Percentiles rank a stretch among this genome's conserved stretches.
These are phyloP conservation scores for Rhizopus sp. DNA, from an alignment of 371 early-diverging fungal genomes.

Conservation along the genomic window DNA sequence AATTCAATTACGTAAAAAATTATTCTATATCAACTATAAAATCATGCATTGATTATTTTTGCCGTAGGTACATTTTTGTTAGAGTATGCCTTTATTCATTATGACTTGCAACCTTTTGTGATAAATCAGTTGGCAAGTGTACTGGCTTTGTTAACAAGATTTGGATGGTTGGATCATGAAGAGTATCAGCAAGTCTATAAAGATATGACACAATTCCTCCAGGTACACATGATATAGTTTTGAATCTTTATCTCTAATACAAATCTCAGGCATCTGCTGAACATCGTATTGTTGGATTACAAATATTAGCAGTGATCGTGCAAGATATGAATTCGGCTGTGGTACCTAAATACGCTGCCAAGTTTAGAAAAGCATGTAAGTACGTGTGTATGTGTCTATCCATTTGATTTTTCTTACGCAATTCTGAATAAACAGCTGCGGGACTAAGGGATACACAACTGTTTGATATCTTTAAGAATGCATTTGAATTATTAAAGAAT, in stretches of 20 bases:
- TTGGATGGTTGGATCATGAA: slow-evolving; percentile 76
- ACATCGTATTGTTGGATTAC: slow-evolving; percentile 63
- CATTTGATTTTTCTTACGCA: background rate
- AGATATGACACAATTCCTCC: slow-evolving; percentile 65
- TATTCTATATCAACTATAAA: background rate
- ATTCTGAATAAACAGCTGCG: slow-evolving; percentile 51
- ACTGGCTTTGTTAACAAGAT: slow-evolving; percentile 71
- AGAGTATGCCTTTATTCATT: slow-evolving; percentile 61
- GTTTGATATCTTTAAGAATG: slow-evolving; percentile 65
- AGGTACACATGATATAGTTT: slow-evolving; percentile 36
- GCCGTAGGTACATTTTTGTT: slow-evolving; percentile 59
- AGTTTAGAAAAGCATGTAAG: slow-evolving; percentile 65
- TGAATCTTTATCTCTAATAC: background rate
- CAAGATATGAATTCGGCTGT: slow-evolving; percentile 60
- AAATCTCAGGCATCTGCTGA: slow-evolving; percentile 51
- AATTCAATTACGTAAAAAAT: slow-evolving; percentile 58
- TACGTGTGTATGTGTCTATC: background rate
- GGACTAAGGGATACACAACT: slow-evolving; percentile 80
- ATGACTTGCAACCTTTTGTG: slow-evolving; percentile 64
- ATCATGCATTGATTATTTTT: background rate
- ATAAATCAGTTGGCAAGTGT: slow-evolving; percentile 65
- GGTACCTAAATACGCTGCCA: slow-evolving; percentile 58
- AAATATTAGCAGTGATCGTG: slow-evolving; percentile 55
- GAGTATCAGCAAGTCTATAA: slow-evolving; percentile 66
- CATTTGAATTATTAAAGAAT: slow-evolving; percentile 55